Percentiles rank a stretch among this genome's conserved stretches.
These are phyloP conservation scores for Gossypium davidsonii DNA, from an alignment of 441 rosid genomes.

Conservation along the genomic window DNA sequence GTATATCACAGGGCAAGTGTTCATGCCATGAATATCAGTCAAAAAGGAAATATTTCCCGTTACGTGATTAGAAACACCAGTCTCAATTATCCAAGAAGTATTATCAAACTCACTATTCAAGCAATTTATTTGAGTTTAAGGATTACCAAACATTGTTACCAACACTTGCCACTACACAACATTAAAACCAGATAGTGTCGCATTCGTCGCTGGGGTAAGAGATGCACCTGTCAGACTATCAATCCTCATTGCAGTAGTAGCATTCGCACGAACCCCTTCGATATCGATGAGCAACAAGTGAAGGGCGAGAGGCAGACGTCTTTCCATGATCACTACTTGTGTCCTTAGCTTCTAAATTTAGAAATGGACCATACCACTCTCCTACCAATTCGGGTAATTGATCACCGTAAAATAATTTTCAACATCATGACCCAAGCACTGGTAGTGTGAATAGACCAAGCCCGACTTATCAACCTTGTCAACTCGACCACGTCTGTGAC, in stretches of 20 bases:
- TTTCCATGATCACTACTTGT: background rate
- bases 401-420: too few relatives aligned
- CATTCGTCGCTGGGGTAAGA: background rate
- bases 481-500: too few relatives aligned
- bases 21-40: background rate
- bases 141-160: background rate
- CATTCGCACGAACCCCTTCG: too few relatives aligned
- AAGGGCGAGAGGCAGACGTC: too few relatives aligned
- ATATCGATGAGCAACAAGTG: too few relatives aligned
- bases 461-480: too few relatives aligned
- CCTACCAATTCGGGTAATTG: background rate
- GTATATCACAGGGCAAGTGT: background rate
- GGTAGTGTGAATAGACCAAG: too few relatives aligned
- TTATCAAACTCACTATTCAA: background rate
- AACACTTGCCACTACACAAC: background rate
- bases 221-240: background rate
- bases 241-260: too few relatives aligned
- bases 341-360: too few relatives aligned
- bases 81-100: background rate
- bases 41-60: too few relatives aligned
- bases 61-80: background rate
- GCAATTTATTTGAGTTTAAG: too few relatives aligned
- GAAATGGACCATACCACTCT: background rate
- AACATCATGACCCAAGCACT: too few relatives aligned
- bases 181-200: background rate